These are phyloP conservation scores for Sungouiella blattae DNA, from an alignment of 805 yeast genomes.

Conservation along the genomic window DNA sequence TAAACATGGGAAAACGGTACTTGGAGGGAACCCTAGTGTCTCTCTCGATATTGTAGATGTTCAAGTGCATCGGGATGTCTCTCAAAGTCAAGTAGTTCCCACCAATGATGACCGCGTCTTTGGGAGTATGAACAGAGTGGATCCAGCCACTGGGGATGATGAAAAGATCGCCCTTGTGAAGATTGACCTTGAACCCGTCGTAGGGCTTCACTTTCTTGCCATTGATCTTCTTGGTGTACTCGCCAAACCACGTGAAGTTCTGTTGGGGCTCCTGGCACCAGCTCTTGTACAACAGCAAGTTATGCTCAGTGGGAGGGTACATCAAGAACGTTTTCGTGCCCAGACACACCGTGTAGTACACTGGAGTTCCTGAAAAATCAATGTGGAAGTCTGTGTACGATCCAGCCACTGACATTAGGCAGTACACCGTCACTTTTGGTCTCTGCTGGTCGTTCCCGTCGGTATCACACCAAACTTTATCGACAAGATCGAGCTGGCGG, in stretches of 20 bases:
- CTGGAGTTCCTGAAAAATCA: constrained; percentile 92
- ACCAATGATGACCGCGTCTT: constrained; percentile 78
- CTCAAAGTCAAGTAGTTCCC: constrained; percentile 77
- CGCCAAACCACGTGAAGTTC: constrained; percentile 61
- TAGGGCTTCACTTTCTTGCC: constrained; percentile 28
- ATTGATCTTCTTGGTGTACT: constrained; percentile 31
- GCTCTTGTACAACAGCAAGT: constrained; percentile 55
- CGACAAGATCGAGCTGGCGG: constrained; percentile 62
- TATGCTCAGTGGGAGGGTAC: constrained; percentile 70
- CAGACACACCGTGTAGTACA: constrained; percentile 75
- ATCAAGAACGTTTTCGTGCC: constrained; percentile 75
- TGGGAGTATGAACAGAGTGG: constrained; percentile 82
- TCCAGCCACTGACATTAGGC: constrained; percentile 78
- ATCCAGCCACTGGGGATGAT: constrained; percentile 92
- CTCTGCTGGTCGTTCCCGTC: constrained; percentile 25
- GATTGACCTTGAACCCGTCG: constrained; percentile 50
- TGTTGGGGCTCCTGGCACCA: constrained; percentile 75
- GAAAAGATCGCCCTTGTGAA: constrained; percentile 66
- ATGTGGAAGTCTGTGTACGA: constrained; percentile 88
- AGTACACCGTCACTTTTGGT: constrained; percentile 70
- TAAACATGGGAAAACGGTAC: constrained; percentile 76
- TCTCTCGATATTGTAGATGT: constrained; percentile 59
- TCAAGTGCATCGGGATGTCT: constrained; percentile 61
- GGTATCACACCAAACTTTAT: constrained; percentile 52
- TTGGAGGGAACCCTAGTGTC: constrained; percentile 68